Base-by-base conservation (phyloP, 768 basidiomycete genomes). In the Mycena galericulata region DNA sequence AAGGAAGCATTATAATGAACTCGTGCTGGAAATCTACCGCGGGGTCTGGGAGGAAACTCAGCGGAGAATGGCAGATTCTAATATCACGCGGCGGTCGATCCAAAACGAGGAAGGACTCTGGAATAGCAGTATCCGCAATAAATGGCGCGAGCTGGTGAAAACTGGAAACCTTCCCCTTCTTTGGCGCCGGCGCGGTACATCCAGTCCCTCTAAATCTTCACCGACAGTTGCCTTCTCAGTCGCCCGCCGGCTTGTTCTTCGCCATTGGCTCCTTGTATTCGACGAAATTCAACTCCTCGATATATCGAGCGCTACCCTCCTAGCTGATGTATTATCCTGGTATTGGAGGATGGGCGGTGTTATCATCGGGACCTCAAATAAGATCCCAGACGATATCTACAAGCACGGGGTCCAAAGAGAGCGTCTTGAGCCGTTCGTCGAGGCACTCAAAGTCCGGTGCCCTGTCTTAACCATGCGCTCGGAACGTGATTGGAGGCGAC, bases 301-400 rank as follows among this genome's bases (percentile, higher is more conserved):
- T 73, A 86, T 89, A 1, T 88, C 88, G 0, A 87, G 87, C 34
- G 88, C 89, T 1, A 81, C 81, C 9, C 78, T 87, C 1, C 78
- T 86, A 6, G 82, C 83, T 9, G 83, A 85, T 65, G 87, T 90
- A 7, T 75, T 89, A 18, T 84, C 86, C 15, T 90, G 87, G 87
- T 90, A 86, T 72, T 89, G 88, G 89, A 81, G 88, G 7, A 81
- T 91, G 75, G 89, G 88, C 20, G 88, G 88, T 2, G 85, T 90
- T 9, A 80, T 90, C 41, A 79, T 84, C 29, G 81, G 82, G 32
- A 82, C 78, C 26, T 84, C 86, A 46, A 89, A 88, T 74, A 84
- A 85, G 61, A 82, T 88, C 12, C 83, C 84, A 1, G 84, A 86
- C 69, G 88, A 89, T 62, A 77, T 88, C 18, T 89, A 88, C 78